Evolutionary conservation across 2,329 filamentous ascomycete species (phyloP), one percentile per base, ranked within the genome.

Genomic region (Cephalotrichum gorgonifer): DNA sequence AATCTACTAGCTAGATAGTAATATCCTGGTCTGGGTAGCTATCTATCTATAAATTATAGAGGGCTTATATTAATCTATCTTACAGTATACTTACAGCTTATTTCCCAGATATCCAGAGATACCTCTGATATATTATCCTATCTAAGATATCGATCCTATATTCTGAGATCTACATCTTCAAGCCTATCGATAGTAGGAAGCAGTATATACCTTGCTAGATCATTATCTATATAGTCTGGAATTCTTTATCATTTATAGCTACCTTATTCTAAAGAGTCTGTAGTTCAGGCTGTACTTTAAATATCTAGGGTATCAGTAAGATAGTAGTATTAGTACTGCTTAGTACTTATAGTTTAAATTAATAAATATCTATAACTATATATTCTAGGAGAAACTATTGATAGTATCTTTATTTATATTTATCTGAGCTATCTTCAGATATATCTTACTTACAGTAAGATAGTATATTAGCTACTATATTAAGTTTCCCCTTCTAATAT

Each of bases 91-190:
- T 22, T 47, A 47, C 14, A 39, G 26, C 22, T 22, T 15, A 3
- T n/a, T n/a, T 35, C 31, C 30, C 7, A 2, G 12, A 11, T n/a
- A n/a, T n/a, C n/a, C n/a, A n/a, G n/a, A n/a, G n/a, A n/a, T n/a
- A n/a, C n/a, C n/a, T n/a, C n/a, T n/a, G n/a, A n/a, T 8, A 48
- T 7, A n/a, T 42, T 27, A 47, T 6, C 6, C 30, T 4, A 20
- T 25, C 33, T 41, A 26, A 8, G 3, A 4, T 26, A 17, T 43
- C 8, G 4, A 49, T 28, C 8, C 12, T 27, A 17, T 43, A 43
- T 33, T 35, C 17, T 30, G 20, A 4, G 23, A 35, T 30, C 28
- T 48, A 48, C 20, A 48, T 17, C 25, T 48, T 48, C 17, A 48
- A 26, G 3, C 27, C 12, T 6, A 43, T 26, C 4, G 4, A 15